These are phyloP conservation scores for Arabis alpina DNA, from an alignment of 345 rosid species.

Conservation along the genomic window DNA sequence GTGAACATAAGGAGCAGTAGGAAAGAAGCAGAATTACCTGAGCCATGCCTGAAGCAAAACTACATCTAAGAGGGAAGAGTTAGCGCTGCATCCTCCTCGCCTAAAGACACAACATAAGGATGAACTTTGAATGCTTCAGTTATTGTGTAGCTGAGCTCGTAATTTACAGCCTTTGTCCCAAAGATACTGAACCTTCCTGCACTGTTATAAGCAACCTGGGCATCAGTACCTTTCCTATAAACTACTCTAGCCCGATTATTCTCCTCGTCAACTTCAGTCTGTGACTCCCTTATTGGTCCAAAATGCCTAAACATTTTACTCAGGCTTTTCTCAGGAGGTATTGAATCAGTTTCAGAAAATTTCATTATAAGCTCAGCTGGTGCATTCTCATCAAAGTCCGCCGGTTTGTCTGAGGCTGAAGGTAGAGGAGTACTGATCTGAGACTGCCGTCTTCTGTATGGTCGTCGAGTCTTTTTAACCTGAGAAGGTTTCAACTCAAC, in stretches of 20 bases:
- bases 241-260: constrained; percentile 88
- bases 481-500: constrained; percentile 58
- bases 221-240: constrained; percentile 72
- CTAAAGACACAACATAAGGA: constrained; percentile 43
- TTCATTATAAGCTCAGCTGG: constrained; percentile 85
- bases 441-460: constrained; percentile 65
- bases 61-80: constrained; percentile 19
- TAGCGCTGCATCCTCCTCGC: constrained; percentile 49
- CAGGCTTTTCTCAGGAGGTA: constrained; percentile 80
- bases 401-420: constrained; percentile 39
- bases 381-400: constrained; percentile 58
- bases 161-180: constrained; percentile 66
- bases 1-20: neutral
- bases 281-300: constrained; percentile 75
- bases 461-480: constrained; percentile 56
- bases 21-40: constrained; percentile 43
- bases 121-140: constrained; percentile 60
- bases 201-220: constrained; percentile 78
- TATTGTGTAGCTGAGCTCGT: constrained; percentile 68
- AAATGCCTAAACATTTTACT: constrained; percentile 84
- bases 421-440: constrained; percentile 44
- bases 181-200: constrained; percentile 81
- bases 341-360: constrained; percentile 61
- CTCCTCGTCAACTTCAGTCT: constrained; percentile 73
- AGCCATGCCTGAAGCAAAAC: constrained; percentile 14